These are phyloP conservation scores for Euphorbia pulcherrima DNA, from an alignment of 345 rosid genomes.

Conservation along the genomic window DNA sequence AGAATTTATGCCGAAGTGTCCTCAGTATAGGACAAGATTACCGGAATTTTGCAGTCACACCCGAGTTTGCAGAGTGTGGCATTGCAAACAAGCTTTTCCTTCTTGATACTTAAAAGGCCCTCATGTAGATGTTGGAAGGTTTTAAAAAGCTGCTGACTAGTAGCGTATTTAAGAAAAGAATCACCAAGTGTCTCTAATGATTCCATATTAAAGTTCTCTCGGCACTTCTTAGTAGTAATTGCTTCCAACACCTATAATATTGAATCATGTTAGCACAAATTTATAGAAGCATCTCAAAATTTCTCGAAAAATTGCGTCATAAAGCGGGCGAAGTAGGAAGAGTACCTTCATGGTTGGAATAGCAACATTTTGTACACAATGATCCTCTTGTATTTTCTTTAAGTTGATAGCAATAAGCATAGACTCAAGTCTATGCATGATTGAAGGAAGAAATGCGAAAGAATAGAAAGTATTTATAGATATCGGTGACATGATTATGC, in stretches of 20 bases:
- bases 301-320: background rate
- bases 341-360: conserved; percentile 77
- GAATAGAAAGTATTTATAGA: conserved; percentile 64
- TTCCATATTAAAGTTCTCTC: conserved; percentile 73
- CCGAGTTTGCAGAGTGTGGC: conserved; percentile 66
- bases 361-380: conserved; percentile 30
- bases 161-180: conserved; percentile 83
- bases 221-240: conserved; percentile 74
- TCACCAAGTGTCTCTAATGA: conserved; percentile 95
- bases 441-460: conserved; percentile 65
- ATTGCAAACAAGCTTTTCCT: conserved; percentile 59
- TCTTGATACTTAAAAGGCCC: conserved; percentile 73
- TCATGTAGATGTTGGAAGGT: conserved; percentile 48
- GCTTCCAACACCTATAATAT: conserved; percentile 96
- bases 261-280: conserved; percentile 10
- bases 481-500: conserved; percentile 53
- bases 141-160: conserved; percentile 66
- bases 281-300: background rate
- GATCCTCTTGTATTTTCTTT: conserved; percentile 47
- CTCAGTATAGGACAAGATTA: conserved; percentile 16
- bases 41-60: conserved; percentile 67
- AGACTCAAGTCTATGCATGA: conserved; percentile 72
- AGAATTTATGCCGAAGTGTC: too few relatives aligned
- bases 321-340: background rate
- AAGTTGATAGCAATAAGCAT: conserved; percentile 67